These are phyloP conservation scores for Neospermospora avenae DNA, from an alignment of 2,329 filamentous ascomycete genomes.

Conservation along the genomic window DNA sequence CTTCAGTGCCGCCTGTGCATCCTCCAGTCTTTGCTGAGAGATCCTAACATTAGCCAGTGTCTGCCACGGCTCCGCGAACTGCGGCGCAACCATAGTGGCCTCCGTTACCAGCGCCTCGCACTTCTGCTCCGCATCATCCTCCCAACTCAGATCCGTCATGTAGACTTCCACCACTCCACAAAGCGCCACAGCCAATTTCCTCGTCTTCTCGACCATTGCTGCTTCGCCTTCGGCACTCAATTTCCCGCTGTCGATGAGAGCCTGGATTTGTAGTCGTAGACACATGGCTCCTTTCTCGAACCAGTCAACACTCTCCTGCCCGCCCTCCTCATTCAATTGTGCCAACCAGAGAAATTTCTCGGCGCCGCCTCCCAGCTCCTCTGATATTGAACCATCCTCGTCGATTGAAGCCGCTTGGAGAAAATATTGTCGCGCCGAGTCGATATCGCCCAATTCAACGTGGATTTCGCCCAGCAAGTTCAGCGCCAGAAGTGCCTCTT, in stretches of 20 bases:
- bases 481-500: conserved; percentile 32
- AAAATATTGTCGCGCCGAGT: conserved; percentile 71
- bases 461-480: conserved; percentile 38
- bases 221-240: conserved; percentile 40
- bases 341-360: conserved; percentile 96
- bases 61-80: conserved; percentile 85
- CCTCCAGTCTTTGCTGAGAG: conserved; percentile 75
- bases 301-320: conserved; percentile 62
- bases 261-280: conserved; percentile 68
- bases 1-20: conserved; percentile 74
- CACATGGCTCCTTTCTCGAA: conserved; percentile 69
- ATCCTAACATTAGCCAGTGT: conserved; percentile 92
- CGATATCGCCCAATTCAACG: conserved; percentile 58
- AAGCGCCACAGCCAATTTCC: conserved; percentile 83
- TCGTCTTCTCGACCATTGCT: conserved; percentile 65
- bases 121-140: conserved; percentile 81
- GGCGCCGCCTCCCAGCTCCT: conserved; percentile 73
- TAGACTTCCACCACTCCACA: conserved; percentile 96
- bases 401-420: conserved; percentile 72
- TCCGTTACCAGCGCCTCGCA: conserved; percentile 91
- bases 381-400: conserved; percentile 66
- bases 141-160: conserved; percentile 97
- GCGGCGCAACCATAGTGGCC: conserved; percentile 79
- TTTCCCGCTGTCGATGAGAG: conserved; percentile 51
- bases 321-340: conserved; percentile 75